phyloP scores from a whole-genome alignment of 768 basidiomycete species.

The Rubroboletus pulcherrimus region DNA sequence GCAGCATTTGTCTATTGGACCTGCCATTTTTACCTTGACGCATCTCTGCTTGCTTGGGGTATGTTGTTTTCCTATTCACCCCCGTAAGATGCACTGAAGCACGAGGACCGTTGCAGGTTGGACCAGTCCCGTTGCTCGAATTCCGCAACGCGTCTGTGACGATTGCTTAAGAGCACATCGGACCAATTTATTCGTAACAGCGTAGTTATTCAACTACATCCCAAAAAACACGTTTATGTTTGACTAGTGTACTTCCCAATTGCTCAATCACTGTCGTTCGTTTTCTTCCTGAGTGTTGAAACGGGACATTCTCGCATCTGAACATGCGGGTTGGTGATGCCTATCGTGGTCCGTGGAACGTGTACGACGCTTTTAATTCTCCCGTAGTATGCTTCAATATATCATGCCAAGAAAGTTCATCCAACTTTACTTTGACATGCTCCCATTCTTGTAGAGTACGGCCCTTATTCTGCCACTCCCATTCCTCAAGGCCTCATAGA shows the following conservation, averaged over 20 bases:
- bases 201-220: background rate
- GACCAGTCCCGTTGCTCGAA: slow-evolving; percentile 25
- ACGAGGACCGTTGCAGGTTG: slow-evolving; percentile 12
- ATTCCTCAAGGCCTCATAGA: background rate
- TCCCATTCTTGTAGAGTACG: background rate
- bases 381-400: background rate
- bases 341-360: too few relatives aligned
- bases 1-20: slow-evolving; percentile 5
- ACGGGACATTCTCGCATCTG: too few relatives aligned
- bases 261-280: too few relatives aligned
- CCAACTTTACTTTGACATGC: background rate
- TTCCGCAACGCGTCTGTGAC: slow-evolving; percentile 24
- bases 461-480: background rate
- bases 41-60: slow-evolving; percentile 31
- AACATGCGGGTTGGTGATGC: too few relatives aligned
- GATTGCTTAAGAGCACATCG: slow-evolving; percentile 3
- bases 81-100: background rate
- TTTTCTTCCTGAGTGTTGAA: too few relatives aligned
- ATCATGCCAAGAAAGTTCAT: background rate
- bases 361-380: background rate
- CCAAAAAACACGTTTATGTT: too few relatives aligned
- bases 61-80: background rate
- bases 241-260: too few relatives aligned
- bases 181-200: background rate
- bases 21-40: slow-evolving; percentile 28